Base-by-base conservation (phyloP, 805 yeast species). In the Candida xyloterini region DNA sequence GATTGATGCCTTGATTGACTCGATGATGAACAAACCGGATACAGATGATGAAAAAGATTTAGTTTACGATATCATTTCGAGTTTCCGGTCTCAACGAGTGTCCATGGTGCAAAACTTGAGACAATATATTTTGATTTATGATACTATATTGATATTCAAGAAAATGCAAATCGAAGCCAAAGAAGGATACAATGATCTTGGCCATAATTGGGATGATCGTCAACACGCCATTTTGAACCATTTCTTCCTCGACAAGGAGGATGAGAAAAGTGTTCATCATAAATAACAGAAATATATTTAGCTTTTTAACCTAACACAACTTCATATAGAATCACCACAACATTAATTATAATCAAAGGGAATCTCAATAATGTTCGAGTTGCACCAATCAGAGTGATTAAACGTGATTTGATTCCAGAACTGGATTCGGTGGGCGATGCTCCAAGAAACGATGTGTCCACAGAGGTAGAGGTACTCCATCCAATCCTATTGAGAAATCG, bases 101-200 rank as follows among this genome's bases (percentile, higher is more conserved):
- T 72, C 77, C 24, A 76, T 77, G 79, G 81, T 77, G 15, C 81
- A 76, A 50, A 77, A 73, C 35, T 57, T 76, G 37, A 59, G 80
- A 30, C 82, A 77, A 55, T 77, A 70, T 55, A 64, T 70, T 36
- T 61, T 74, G 46, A 67, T 76, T 35, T 76, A 76, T 52, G 79
- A 74, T 46, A 52, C 65, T 4, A 51, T 65, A 13, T 44, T 63
- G 23, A 55, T 50, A 42, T 59, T 55, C 40, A 44, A 49, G 26
- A 52, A 55, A 40, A 25, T 50, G 30, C 50, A 53, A 30, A 32
- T 30, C 10, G 42, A 40, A 11, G 44, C 40, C 11, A 31, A 26
- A 18, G 24, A 27, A 10, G 41, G 35, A 7, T 40, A 27, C 20
- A 27, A 36, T 16, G 38, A 38, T 7, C 23, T 42, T 29, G 30